These are phyloP conservation scores for Eucalyptus victrix DNA, from an alignment of 345 rosid species.

Conservation along the genomic window DNA sequence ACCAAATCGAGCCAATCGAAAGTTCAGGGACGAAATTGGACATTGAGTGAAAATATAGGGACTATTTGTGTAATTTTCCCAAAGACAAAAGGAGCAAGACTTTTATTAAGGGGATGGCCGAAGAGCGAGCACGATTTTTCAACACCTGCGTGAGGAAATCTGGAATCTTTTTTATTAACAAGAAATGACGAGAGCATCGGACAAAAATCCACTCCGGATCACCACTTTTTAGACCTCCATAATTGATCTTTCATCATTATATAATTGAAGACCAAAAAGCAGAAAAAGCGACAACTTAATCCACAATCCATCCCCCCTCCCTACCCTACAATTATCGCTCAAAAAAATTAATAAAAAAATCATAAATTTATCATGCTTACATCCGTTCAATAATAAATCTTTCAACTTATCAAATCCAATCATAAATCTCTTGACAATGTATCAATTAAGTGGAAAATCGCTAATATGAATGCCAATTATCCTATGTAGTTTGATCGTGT, in stretches of 20 bases:
- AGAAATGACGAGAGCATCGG: not conserved
- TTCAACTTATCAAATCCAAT: no score
- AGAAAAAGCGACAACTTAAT: not conserved
- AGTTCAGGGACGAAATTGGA: no score
- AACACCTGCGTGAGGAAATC: not conserved
- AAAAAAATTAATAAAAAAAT: no score
- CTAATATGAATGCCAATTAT: accelerated
- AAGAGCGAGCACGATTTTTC: not conserved
- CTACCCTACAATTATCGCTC: not conserved
- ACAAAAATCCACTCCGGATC: not conserved
- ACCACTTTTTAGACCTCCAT: not conserved
- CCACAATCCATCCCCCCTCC: not conserved
- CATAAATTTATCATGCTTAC: no score
- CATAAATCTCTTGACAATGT: no score
- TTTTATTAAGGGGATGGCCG: not conserved
- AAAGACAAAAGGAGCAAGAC: not conserved
- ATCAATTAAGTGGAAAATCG: accelerated
- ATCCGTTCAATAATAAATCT: no score
- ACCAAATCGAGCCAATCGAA: no score
- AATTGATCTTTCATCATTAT: not conserved
- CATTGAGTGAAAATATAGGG: no score
- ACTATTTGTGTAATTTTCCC: no score
- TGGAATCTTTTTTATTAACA: not conserved
- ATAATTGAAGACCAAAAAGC: not conserved
- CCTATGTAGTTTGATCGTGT: no score